Evolutionary conservation across 228 moss, liverwort and hornwort species (phyloP), one percentile per base, ranked within the genome.

Genomic region (Sphagnum fallax): DNA sequence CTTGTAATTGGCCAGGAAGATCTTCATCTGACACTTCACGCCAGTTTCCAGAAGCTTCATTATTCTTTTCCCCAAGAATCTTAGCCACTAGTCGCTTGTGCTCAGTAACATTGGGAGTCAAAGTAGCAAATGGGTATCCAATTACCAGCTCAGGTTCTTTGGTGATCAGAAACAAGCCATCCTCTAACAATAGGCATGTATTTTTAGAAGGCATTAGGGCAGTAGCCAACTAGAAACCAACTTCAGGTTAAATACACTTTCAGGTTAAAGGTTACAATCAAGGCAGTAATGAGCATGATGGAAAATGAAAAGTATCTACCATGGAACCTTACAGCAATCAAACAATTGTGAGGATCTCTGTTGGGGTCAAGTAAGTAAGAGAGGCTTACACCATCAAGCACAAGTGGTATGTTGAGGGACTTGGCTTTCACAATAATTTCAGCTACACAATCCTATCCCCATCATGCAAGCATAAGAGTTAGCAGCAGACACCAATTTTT

Each of bases 61-160:
- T 51, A 50, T 71, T 69, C 63, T 79, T 63, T 61, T 72, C 69
- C 60, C 87, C 79, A 87, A 76, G 53, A 65, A 98, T 80, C 70
- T 90, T 94, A 15, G 83, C 90, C 52, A 75, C 89, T 51, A 98
- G 80, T 5, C 94, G 87, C 80, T 92, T 92, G 81, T 98, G 89
- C 84, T 98, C 98, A 61, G 82, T 74, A 10, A 89, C 81, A 77
- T 94, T 98, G 8, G 90, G 98, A 73, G 98, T 98, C 73, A 98
- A 75, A 67, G 91, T 71, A 13, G 88, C 93, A 70, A 91, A 82
- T 5, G 87, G 86, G 49, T 97, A 91, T 11, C 91, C 89, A 65
- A 79, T 70, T 62, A 97, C 77, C 59, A 97, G 75, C 52, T 91
- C 82, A 66, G 93, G 93, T 64, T 77, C 82, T 63, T 81, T 91